Evolutionary conservation across 306 rosid species (phyloP).

Genomic region (Astragalus membranaceus): DNA sequence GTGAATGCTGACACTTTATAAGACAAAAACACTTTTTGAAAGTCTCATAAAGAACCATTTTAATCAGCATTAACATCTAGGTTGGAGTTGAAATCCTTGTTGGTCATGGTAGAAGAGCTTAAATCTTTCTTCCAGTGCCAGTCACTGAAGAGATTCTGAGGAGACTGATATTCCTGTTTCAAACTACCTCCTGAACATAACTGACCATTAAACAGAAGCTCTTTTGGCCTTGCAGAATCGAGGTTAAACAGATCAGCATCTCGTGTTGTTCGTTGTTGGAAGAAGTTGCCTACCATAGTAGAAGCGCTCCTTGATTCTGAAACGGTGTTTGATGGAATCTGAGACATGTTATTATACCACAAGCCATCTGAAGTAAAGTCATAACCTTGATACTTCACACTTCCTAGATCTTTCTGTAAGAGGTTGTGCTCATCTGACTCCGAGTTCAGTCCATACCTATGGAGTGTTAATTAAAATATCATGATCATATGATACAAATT

Average conservation of each 20-base stretch:
- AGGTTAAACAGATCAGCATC: constrained; percentile 32
- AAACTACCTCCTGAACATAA: constrained; percentile 28
- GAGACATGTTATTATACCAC: constrained; percentile 49
- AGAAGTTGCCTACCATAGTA: constrained; percentile 31
- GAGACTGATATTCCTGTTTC: constrained; percentile 45
- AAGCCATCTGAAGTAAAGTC: constrained; percentile 39
- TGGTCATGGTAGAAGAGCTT: constrained; percentile 26
- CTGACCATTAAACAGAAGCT: constrained; percentile 33
- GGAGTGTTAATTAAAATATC: constrained; percentile 19
- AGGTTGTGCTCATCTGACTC: constrained; percentile 45
- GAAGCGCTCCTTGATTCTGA: constrained; percentile 39
- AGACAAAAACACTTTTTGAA: constrained; percentile 14
- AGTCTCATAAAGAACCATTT: constrained; percentile 28
- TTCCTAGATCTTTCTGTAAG: constrained; percentile 45
- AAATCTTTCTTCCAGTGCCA: constrained; percentile 55
- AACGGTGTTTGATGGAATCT: constrained; percentile 28
- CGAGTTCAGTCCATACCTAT: constrained; percentile 37
- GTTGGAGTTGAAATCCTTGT: constrained; percentile 35
- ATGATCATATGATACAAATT: not conserved
- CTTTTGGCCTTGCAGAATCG: constrained; percentile 35
- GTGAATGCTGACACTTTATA: constrained; percentile 5
- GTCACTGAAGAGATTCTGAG: constrained; percentile 48
- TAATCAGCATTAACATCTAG: constrained; percentile 41
- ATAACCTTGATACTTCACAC: constrained; percentile 36
- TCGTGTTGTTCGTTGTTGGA: constrained; percentile 34